phyloP scores from a whole-genome alignment of 345 rosid genomes.

The Populus ilicifolia region DNA sequence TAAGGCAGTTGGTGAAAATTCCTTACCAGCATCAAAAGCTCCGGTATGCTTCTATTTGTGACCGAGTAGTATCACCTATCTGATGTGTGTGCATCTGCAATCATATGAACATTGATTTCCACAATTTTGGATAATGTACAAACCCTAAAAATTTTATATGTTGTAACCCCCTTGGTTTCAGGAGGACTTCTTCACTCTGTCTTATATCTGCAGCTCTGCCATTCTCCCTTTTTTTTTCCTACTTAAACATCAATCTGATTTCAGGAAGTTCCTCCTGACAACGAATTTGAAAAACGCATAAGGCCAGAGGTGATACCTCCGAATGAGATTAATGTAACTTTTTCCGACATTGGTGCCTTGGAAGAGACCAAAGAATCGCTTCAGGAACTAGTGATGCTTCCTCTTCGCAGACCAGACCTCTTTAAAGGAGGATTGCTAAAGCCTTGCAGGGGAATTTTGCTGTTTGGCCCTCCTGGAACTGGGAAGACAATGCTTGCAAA shows the following conservation, averaged over 20 bases:
- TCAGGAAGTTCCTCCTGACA: slow-evolving; percentile 79
- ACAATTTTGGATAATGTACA: background rate
- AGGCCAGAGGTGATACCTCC: slow-evolving; percentile 92
- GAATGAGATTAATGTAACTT: slow-evolving; percentile 66
- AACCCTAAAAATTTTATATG: background rate
- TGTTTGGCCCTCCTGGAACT: slow-evolving; percentile 98
- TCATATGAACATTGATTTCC: background rate
- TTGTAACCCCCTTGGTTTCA: background rate
- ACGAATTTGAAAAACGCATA: slow-evolving; percentile 94
- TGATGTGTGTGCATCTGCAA: background rate
- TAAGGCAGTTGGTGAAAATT: slow-evolving; percentile 36
- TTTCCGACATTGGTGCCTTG: slow-evolving; percentile 80
- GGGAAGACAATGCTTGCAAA: slow-evolving; percentile 98
- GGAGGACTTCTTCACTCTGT: background rate
- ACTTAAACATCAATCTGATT: background rate
- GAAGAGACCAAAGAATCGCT: slow-evolving; percentile 86
- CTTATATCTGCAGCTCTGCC: background rate
- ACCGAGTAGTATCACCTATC: background rate
- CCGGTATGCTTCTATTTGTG: slow-evolving; percentile 33
- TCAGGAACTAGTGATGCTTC: slow-evolving; percentile 96
- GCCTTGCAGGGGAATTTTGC: slow-evolving; percentile 90
- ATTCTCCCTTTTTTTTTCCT: background rate
- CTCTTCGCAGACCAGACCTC: slow-evolving; percentile 85
- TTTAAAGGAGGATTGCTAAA: slow-evolving; percentile 81
- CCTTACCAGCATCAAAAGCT: slow-evolving; percentile 38